phyloP scores from a whole-genome alignment of 768 basidiomycete species.

The Xerocomus spinulosus region DNA sequence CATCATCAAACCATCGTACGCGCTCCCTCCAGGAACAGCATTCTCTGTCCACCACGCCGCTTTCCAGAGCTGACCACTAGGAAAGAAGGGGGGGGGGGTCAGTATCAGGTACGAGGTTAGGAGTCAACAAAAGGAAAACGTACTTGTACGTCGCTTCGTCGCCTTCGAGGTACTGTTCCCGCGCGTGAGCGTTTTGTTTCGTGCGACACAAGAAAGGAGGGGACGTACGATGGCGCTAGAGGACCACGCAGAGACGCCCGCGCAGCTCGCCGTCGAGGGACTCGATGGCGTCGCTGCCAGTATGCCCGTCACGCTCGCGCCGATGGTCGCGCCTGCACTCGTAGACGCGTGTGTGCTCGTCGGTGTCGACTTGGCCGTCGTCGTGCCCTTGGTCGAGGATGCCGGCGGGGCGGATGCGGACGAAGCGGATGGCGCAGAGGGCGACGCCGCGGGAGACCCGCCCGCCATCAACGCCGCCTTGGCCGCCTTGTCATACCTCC shows the following conservation, averaged over 20 bases:
- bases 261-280: constrained; percentile 31
- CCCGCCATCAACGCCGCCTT: constrained; percentile 36
- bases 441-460: background rate
- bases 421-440: background rate
- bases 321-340: background rate
- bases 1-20: too few relatives aligned
- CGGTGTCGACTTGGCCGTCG: constrained; percentile 15
- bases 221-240: constrained; percentile 35
- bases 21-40: constrained; percentile 2
- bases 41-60: constrained; percentile 19
- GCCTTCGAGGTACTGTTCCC: constrained; percentile 40
- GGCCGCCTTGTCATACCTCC: constrained; percentile 37
- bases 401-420: too few relatives aligned
- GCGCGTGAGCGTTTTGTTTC: background rate
- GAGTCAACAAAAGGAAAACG: constrained; percentile 3
- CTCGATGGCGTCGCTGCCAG: background rate
- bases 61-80: constrained; percentile 4
- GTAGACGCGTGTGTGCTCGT: constrained; percentile 13
- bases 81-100: background rate
- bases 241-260: constrained; percentile 40
- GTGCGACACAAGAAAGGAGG: background rate
- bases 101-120: background rate
- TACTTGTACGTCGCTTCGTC: constrained; percentile 39
- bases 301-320: background rate
- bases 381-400: background rate